phyloP scores from a whole-genome alignment of 2,329 filamentous ascomycete species.

The Geoglossum cookeanum region DNA sequence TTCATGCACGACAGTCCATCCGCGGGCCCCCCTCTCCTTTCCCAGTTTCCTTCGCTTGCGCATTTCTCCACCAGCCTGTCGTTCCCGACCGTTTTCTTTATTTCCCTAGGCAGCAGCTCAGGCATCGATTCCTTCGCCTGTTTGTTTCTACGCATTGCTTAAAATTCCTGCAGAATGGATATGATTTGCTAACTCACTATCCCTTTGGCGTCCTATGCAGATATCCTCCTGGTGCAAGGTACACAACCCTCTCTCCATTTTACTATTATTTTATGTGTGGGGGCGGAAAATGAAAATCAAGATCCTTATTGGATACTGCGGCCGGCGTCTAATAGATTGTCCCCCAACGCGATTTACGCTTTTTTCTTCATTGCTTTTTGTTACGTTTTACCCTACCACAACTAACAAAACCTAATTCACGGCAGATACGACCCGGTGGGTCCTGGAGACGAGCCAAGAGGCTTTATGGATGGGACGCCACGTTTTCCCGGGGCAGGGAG shows the following conservation, averaged over 20 bases:
- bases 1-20: too few species aligned
- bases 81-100: too few species aligned
- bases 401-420: background rate
- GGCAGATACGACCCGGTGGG: slow-evolving; percentile 59
- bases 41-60: background rate
- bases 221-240: background rate
- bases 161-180: background rate
- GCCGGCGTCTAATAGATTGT: too few species aligned
- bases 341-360: too few species aligned
- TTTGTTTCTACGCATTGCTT: too few species aligned
- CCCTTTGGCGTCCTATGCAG: background rate
- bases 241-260: background rate
- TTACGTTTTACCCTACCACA: too few species aligned
- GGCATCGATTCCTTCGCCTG: too few species aligned
- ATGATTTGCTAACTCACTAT: background rate
- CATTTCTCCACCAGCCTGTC: too few species aligned
- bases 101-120: too few species aligned
- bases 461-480: slow-evolving; percentile 23
- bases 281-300: too few species aligned
- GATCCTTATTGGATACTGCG: too few species aligned
- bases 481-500: slow-evolving; percentile 29
- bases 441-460: slow-evolving; percentile 40
- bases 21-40: background rate
- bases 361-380: too few species aligned
- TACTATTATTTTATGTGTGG: background rate